Conservation (phyloP, 2,329 filamentous ascomycete genomes). For the Biscogniauxia marginata region DNA sequence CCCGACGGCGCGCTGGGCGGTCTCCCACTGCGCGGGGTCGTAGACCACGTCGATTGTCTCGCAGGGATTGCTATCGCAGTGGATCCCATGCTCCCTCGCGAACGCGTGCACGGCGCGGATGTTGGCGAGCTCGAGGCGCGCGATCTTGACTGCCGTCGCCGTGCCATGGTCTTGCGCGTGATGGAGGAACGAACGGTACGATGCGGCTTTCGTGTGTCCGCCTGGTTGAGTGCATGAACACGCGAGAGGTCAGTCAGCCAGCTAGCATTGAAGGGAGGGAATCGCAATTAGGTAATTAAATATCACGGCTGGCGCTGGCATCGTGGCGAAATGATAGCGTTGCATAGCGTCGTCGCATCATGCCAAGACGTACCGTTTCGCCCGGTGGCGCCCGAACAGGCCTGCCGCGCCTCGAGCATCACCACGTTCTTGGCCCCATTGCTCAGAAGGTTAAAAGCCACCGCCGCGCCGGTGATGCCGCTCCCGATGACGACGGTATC, state of each 20-base stretch:
- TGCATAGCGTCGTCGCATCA: too few relatives aligned
- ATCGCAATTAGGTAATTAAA: too few relatives aligned
- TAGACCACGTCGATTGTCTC: conserved; percentile 60
- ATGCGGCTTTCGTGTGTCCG: conserved; percentile 44
- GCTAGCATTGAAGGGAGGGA: too few relatives aligned
- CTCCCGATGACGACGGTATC: conserved; percentile 64
- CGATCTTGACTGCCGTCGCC: conserved; percentile 49
- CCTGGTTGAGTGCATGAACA: conserved; percentile 23
- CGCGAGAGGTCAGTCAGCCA: too few relatives aligned
- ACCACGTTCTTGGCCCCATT: conserved; percentile 45
- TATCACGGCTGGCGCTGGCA: too few relatives aligned
- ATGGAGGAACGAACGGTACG: conserved; percentile 48
- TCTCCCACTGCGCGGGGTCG: conserved; percentile 42
- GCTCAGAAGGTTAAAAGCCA: conserved; percentile 52
- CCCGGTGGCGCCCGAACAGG: conserved; percentile 66
- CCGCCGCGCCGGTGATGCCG: conserved; percentile 62
- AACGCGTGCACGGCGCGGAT: conserved; percentile 56
- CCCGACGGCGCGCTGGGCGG: conserved; percentile 38
- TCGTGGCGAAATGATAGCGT: too few relatives aligned
- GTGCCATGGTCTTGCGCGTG: conserved; percentile 46
- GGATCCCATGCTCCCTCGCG: conserved; percentile 45
- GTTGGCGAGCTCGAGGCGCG: conserved; percentile 50
- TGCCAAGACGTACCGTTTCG: conserved; percentile 51
- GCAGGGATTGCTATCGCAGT: conserved; percentile 49
- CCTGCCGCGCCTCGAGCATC: conserved; percentile 64